Percentiles rank a stretch among this genome's conserved stretches.
These are phyloP conservation scores for Baeospora myosura DNA, from an alignment of 1,284 basidiomycete species.

Conservation along the genomic window DNA sequence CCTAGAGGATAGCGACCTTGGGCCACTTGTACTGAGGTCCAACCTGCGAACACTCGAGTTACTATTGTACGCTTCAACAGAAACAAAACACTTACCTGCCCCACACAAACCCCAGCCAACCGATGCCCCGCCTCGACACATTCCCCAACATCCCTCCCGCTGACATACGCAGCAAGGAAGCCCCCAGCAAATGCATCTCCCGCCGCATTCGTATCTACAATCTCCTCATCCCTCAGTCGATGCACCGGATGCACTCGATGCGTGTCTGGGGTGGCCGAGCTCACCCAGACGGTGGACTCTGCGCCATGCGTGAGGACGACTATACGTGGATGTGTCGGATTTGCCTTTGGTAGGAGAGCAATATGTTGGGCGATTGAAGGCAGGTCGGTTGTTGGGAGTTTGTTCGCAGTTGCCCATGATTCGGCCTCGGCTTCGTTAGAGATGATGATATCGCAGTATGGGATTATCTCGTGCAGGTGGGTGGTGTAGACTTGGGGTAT, in stretches of 20 bases:
- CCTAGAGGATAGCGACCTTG: conserved; percentile 45
- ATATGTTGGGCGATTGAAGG: conserved; percentile 52
- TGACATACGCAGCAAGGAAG: conserved; percentile 68
- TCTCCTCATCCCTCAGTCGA: conserved; percentile 46
- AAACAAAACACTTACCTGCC: conserved; percentile 42
- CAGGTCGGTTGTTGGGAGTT: conserved; percentile 41
- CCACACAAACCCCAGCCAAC: conserved; percentile 72
- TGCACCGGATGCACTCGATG: conserved; percentile 46
- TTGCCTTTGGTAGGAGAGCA: conserved; percentile 48
- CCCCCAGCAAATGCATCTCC: conserved; percentile 86
- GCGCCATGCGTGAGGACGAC: conserved; percentile 81
- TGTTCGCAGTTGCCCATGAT: conserved; percentile 55
- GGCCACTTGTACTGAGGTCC: conserved; percentile 60
- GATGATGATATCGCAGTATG: conserved; percentile 68
- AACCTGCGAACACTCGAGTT: conserved; percentile 30
- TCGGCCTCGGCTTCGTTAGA: conserved; percentile 83
- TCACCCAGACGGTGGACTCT: conserved; percentile 64
- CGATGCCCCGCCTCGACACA: conserved; percentile 73
- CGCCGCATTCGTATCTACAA: conserved; percentile 86
- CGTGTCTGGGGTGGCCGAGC: conserved; percentile 36
- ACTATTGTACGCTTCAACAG: not conserved
- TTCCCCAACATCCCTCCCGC: conserved; percentile 63
- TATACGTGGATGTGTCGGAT: conserved; percentile 53
- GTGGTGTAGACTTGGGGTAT: conserved; percentile 79
- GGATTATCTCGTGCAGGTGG: conserved; percentile 62